These are phyloP conservation scores for Clarkia xantiana DNA, from an alignment of 345 rosid species.

Conservation along the genomic window DNA sequence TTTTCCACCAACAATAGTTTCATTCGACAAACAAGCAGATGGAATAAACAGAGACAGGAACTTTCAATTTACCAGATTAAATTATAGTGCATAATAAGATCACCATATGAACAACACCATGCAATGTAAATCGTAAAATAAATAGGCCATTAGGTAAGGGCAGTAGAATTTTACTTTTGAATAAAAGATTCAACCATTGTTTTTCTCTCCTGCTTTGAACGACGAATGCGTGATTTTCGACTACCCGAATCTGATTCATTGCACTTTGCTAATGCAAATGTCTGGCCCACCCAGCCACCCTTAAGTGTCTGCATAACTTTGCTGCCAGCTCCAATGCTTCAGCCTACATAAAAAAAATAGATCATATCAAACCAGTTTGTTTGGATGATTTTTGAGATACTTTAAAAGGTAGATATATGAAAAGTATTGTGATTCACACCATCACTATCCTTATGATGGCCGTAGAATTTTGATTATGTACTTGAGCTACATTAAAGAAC, in stretches of 20 bases:
- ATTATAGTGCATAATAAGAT: no score
- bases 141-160: background rate
- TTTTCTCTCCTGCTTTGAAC: constrained; percentile 89
- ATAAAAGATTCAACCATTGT: constrained; percentile 66
- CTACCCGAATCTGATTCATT: constrained; percentile 54
- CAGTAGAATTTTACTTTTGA: constrained; percentile 38
- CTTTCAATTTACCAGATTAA: no score
- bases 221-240: constrained; percentile 71
- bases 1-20: no score
- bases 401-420: no score
- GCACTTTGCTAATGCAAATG: constrained; percentile 64
- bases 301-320: constrained; percentile 57
- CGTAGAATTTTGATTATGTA: no score
- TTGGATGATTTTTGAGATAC: no score
- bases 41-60: no score
- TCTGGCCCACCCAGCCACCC: constrained; percentile 53
- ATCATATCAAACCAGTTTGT: background rate
- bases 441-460: no score
- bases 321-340: background rate
- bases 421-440: no score
- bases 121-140: background rate
- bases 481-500: no score
- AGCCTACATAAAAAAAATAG: background rate
- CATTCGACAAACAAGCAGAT: no score
- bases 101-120: no score